Evolutionary conservation across 345 rosid genomes (phyloP), one percentile per base, ranked within the genome.

Genomic region (Pelargonium nanum): DNA sequence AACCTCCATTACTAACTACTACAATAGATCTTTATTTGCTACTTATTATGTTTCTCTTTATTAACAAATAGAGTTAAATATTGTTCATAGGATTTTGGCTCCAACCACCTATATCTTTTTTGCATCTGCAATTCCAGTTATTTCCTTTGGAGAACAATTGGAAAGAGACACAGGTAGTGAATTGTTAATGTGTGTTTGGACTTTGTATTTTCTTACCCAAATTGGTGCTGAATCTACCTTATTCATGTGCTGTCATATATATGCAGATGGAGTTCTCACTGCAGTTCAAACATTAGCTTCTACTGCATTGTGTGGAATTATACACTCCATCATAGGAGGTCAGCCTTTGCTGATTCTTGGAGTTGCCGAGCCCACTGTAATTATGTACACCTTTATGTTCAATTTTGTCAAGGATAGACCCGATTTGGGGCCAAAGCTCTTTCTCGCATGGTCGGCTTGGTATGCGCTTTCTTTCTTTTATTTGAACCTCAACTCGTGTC

Each of bases 381-480:
- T 92, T 44, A 92, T 91, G 98, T 91, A 91, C 73, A 88, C n/a
- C n/a, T n/a, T n/a, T n/a, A n/a, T n/a, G n/a, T n/a, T 86, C 81
- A 81, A 85, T 56, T 92, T 92, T 58, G 97, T 87, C 1, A 92
- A 92, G 69, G 84, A 66, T 60, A 77, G 89, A 70, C 67, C 80
- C 17, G 93, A 85, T 52, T 81, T 92, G 89, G 97, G 97, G 13
- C 63, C 88, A 58, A 66, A 73, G 58, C 93, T 89, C 64, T 92
- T 89, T 70, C 84, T 92, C 25, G 95, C 95, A 0, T 92, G 98
- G 98, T 81, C 85, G 22, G 98, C 86, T 78, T 92, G 97, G 98
- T 92, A 91, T 23, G 61, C 6, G 24, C 58, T 28, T 19, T 61
- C 57, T 28, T 28, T 1, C 4, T 21, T 21, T 0, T 10, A 16